These are phyloP conservation scores for Backusella mclennaniae DNA, from an alignment of 192 early-diverging fungal species.

Conservation along the genomic window DNA sequence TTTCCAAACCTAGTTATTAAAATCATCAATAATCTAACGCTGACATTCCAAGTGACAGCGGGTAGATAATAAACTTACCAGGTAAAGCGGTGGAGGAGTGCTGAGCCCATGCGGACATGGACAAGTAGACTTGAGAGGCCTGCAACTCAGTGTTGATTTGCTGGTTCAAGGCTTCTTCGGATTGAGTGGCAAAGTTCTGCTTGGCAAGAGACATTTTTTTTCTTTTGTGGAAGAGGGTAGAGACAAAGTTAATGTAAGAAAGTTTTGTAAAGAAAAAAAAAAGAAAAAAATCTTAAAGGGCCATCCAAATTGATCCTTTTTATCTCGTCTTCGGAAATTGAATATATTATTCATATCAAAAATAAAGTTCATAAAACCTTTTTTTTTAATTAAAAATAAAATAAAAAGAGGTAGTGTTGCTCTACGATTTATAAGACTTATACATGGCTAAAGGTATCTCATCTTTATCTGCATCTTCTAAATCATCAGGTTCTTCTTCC, in stretches of 20 bases:
- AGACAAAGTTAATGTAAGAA: slow-evolving; percentile 9
- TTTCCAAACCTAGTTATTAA: slow-evolving; percentile 37
- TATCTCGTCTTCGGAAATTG: not conserved
- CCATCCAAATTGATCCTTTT: not conserved
- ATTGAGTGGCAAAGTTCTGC: slow-evolving; percentile 52
- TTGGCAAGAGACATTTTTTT: slow-evolving; percentile 48
- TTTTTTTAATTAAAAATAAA: not conserved
- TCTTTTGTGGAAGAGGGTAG: not conserved
- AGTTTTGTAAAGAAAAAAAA: slow-evolving; percentile 16
- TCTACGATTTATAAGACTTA: slow-evolving; percentile 1
- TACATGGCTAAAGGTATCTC: slow-evolving; percentile 21
- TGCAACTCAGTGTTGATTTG: slow-evolving; percentile 61
- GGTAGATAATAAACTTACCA: slow-evolving; percentile 26
- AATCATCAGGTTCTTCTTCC: slow-evolving; percentile 3
- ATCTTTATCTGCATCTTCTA: slow-evolving; percentile 6
- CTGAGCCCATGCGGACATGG: slow-evolving; percentile 51
- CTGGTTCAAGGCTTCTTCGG: slow-evolving; percentile 55
- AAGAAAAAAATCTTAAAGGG: not conserved
- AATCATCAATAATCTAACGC: not conserved
- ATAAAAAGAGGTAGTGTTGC: not conserved
- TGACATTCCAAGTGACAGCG: not conserved
- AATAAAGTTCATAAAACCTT: not conserved
- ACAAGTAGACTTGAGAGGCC: slow-evolving; percentile 56
- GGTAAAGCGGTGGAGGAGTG: slow-evolving; percentile 46
- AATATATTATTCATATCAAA: not conserved